Base-by-base conservation (phyloP, 2,329 filamentous ascomycete genomes). In the Aspergillus fijiensis region DNA sequence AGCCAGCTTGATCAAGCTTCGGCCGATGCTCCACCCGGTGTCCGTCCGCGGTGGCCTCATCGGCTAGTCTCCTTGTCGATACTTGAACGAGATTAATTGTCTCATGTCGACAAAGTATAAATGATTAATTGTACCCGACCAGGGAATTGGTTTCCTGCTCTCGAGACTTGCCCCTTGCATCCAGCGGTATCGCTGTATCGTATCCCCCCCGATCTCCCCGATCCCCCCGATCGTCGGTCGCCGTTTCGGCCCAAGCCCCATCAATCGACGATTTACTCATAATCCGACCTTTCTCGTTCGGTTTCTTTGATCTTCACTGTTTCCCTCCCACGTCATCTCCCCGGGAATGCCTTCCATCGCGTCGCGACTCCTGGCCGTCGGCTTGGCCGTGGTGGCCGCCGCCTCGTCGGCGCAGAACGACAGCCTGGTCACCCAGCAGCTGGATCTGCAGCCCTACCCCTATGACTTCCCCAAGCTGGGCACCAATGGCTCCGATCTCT, bases 381-480 rank as follows among this genome's bases (percentile, higher is more conserved):
- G 55, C 19, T 45, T 71, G 51, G 63, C 65, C 45, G 67, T 59
- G 42, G 53, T 68, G 58, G 67, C 63, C 14, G 47, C 27, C 19
- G 49, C 39, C 6, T 16, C 47, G 5, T 16, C 47, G 9, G 19
- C 58, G 14, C 27, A 64, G 12, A 49, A 60, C n/a, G 70, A 73
- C 52, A 35, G 29, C 27, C 53, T 76, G 29, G 69, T 75, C 39
- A 68, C 69, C 4, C 69, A 66, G n/a, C 76, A 79, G 63, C 67
- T 72, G 33, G 57, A 77, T 11, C 66, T 64, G 5, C 65, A 71
- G 47, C 70, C 70, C 19, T 71, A 70, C 57, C 58, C 58, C 12
- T 77, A 73, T 64, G 69, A 79, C 55, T 79, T 80, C 63, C 77
- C 77, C 12, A 55, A 70, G 14, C 62, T 77, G 53, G 72, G 71